These are phyloP conservation scores for Phytophthora nicotianae DNA, from an alignment of 352 stramenopile species.

Conservation along the genomic window DNA sequence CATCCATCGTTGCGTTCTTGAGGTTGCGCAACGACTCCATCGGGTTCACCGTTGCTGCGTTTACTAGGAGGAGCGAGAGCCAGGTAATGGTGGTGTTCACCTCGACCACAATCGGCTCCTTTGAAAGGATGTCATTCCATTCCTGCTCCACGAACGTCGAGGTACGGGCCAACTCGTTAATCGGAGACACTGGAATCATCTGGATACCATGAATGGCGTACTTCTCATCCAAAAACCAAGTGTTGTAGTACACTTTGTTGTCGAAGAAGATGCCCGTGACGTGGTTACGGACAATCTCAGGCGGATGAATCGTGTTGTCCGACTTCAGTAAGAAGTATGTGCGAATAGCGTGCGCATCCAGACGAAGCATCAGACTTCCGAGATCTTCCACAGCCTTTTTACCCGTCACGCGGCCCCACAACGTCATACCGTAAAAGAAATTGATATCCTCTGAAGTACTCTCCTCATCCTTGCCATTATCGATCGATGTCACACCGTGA, in stretches of 20 bases:
- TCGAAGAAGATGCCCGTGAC: slow-evolving; percentile 81
- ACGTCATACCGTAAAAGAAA: slow-evolving; percentile 79
- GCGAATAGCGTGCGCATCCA: slow-evolving; percentile 63
- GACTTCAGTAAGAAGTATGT: slow-evolving; percentile 76
- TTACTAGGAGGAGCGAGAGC: slow-evolving; percentile 75
- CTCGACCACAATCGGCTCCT: slow-evolving; percentile 54
- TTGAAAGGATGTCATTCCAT: slow-evolving; percentile 75
- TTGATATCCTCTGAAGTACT: slow-evolving; percentile 83
- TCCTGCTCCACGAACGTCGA: slow-evolving; percentile 67
- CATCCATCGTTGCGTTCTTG: slow-evolving; percentile 65
- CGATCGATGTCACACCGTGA: slow-evolving; percentile 60
- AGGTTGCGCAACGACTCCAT: slow-evolving; percentile 51
- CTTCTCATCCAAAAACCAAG: slow-evolving; percentile 71
- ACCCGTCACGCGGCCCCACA: slow-evolving; percentile 68
- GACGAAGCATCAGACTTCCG: slow-evolving; percentile 74
- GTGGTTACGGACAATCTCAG: slow-evolving; percentile 68
- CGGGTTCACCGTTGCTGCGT: slow-evolving; percentile 66
- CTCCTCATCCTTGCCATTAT: slow-evolving; percentile 78
- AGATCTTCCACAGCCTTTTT: slow-evolving; percentile 68
- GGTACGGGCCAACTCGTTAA: slow-evolving; percentile 72
- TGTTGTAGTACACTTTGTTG: slow-evolving; percentile 78
- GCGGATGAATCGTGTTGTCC: slow-evolving; percentile 67
- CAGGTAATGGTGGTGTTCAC: slow-evolving; percentile 53
- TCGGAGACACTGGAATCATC: slow-evolving; percentile 77
- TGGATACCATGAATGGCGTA: slow-evolving; percentile 83